phyloP scores from a whole-genome alignment of 1,284 basidiomycete species.

The Pseudozyma tsukubaensis region DNA sequence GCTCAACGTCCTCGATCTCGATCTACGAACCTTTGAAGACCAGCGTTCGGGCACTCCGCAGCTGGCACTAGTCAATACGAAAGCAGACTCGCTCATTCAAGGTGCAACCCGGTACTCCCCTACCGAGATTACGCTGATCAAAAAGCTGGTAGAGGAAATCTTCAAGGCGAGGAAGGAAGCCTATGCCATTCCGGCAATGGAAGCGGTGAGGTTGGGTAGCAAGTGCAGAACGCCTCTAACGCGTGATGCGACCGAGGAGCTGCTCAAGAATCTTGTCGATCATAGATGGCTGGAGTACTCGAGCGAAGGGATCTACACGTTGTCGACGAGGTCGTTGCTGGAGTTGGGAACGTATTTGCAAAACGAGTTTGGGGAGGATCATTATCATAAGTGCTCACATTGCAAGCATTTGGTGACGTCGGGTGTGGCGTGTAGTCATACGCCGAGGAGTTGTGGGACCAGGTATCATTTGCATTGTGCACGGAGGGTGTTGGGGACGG shows the following conservation, averaged over 20 bases:
- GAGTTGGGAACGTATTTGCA: constrained; percentile 82
- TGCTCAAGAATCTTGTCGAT: constrained; percentile 82
- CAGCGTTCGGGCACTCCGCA: constrained; percentile 30
- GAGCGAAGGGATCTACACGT: constrained; percentile 78
- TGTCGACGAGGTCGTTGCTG: constrained; percentile 79
- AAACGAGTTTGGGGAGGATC: constrained; percentile 76
- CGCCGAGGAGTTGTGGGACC: constrained; percentile 11
- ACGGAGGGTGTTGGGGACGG: constrained; percentile 20
- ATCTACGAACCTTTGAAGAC: constrained; percentile 53
- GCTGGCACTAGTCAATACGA: constrained; percentile 60
- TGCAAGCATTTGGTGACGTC: constrained; percentile 76
- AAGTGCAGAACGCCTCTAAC: constrained; percentile 78
- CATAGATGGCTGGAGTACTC: constrained; percentile 82
- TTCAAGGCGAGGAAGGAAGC: constrained; percentile 80
- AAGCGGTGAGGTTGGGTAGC: constrained; percentile 72
- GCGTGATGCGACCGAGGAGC: constrained; percentile 79
- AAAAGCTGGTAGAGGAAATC: constrained; percentile 77
- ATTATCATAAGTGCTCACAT: constrained; percentile 77
- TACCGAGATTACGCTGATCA: constrained; percentile 55
- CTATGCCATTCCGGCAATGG: constrained; percentile 80
- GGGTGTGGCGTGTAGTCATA: constrained; percentile 27
- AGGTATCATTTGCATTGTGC: constrained; percentile 46
- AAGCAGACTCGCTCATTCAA: constrained; percentile 54
- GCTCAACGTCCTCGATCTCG: constrained; percentile 48
- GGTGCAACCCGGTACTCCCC: constrained; percentile 58